These are phyloP conservation scores for Cubamyces sp. DNA, from an alignment of 768 basidiomycete genomes.

Conservation along the genomic window DNA sequence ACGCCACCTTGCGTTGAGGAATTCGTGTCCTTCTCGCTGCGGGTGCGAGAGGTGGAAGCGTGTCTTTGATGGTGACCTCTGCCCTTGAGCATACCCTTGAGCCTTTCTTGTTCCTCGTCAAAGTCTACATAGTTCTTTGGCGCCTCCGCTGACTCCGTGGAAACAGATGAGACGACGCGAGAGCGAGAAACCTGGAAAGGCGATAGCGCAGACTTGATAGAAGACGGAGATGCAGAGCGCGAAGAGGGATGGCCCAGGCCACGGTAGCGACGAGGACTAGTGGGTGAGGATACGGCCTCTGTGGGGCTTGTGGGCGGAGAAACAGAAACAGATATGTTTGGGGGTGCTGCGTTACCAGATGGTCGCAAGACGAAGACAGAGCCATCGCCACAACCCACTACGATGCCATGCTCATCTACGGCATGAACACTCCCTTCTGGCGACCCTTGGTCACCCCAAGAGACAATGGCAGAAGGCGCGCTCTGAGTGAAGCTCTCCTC, in stretches of 20 bases:
- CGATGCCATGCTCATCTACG: conserved; percentile 27
- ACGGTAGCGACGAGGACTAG: conserved; percentile 25
- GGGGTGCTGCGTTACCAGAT: not conserved
- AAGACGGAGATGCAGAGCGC: conserved; percentile 44
- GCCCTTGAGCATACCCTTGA: conserved; percentile 74
- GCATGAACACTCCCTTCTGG: not conserved
- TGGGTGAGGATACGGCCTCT: conserved; percentile 18
- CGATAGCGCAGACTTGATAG: conserved; percentile 34
- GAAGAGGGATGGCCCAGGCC: conserved; percentile 23
- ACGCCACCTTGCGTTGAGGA: not conserved
- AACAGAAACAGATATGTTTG: conserved; percentile 7
- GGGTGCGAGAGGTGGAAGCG: conserved; percentile 10
- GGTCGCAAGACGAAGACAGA: conserved; percentile 39
- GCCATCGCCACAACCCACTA: conserved; percentile 43
- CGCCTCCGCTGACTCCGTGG: conserved; percentile 71
- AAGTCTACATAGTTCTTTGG: conserved; percentile 81
- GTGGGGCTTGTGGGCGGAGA: not conserved
- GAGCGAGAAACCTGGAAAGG: conserved; percentile 63
- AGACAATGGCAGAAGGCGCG: conserved; percentile 5
- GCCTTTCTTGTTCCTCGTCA: conserved; percentile 76
- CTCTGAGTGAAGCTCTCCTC: conserved; percentile 18
- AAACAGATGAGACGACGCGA: conserved; percentile 72
- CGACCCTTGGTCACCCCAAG: conserved; percentile 5
- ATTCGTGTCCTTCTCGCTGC: conserved; percentile 7
- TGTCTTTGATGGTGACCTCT: conserved; percentile 43